Conservation (phyloP, 805 yeast genomes). For the Candida krabiensis region DNA sequence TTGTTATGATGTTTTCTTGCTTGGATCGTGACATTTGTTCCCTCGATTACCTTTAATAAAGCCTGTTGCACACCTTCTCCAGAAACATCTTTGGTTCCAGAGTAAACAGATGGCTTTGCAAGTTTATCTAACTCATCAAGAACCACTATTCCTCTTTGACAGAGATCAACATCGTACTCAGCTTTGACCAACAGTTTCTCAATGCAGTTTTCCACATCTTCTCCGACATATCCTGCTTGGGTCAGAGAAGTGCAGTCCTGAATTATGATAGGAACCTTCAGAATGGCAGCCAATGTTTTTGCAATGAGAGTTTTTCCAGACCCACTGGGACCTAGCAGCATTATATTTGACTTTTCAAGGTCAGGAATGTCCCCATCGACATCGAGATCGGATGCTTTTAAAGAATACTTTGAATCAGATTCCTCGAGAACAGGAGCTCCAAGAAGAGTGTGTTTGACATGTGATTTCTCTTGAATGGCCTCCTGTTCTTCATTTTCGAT, state of each 20-base stretch:
- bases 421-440: constrained; percentile 11
- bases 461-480: constrained; percentile 4
- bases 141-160: constrained; percentile 59
- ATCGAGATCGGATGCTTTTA: constrained; percentile 24
- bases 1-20: constrained; percentile 23
- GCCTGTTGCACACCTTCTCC: constrained; percentile 71
- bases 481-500: constrained; percentile 7
- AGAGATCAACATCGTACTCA: constrained; percentile 49
- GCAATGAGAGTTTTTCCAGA: constrained; percentile 62
- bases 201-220: constrained; percentile 59
- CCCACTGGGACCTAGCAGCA: constrained; percentile 61
- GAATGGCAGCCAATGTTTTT: constrained; percentile 48
- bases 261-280: constrained; percentile 57
- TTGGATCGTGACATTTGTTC: constrained; percentile 49
- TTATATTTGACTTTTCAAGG: constrained; percentile 54
- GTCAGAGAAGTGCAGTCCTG: constrained; percentile 64
- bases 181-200: constrained; percentile 51
- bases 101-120: constrained; percentile 46
- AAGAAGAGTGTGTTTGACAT: constrained; percentile 6
- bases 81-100: constrained; percentile 56
- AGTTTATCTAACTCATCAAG: constrained; percentile 61
- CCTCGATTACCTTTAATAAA: constrained; percentile 55
- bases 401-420: background rate
- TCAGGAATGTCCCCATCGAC: constrained; percentile 39
- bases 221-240: constrained; percentile 67